Evolutionary conservation across 331 rosid species (phyloP), one percentile per base, ranked within the genome.

Genomic region (Quercus lobata): DNA sequence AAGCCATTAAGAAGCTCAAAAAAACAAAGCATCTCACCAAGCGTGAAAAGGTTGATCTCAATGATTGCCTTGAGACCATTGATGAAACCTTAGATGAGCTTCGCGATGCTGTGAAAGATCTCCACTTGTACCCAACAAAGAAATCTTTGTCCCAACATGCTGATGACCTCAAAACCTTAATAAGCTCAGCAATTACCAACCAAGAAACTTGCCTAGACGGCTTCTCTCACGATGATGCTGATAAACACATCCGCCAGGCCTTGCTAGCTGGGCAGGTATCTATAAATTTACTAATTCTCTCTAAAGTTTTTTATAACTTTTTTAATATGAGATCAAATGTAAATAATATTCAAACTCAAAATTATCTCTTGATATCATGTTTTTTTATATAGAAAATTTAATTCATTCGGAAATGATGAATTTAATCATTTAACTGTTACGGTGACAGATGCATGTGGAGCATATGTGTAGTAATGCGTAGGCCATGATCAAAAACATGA

Each of bases 171-270:
- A 89, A 87, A 69, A 95, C 94, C 0, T 74, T 95, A 0, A 75
- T 95, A 12, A 92, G 97, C 29, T 69, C 98, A 27, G 89, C 98
- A 76, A 91, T 95, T 6, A 95, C 98, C 19, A 91, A 95, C 79
- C 97, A 91, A 41, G 92, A 83, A 25, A 91, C 97, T 66, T 94
- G 98, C 80, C 76, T 94, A 15, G 97, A 94, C 66, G 98, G 98
- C 0, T 94, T 94, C 80, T 94, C 98, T 0, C 92, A 94, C 82
- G 92, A 89, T 8, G 71, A 32, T 0, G 96, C 87, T 0, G 94
- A 91, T 52, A 83, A 83, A 71, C 54, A 5, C 5, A 87, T 94
- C 6, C 62, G 97, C 32, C 72, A 85, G 75, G 83, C 35, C 1
- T 65, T 94, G 24, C 11, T 52, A 9, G 35, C 70, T 1, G 97